These are phyloP conservation scores for Tremella yokohamensis DNA, from an alignment of 768 basidiomycete genomes.

Conservation along the genomic window DNA sequence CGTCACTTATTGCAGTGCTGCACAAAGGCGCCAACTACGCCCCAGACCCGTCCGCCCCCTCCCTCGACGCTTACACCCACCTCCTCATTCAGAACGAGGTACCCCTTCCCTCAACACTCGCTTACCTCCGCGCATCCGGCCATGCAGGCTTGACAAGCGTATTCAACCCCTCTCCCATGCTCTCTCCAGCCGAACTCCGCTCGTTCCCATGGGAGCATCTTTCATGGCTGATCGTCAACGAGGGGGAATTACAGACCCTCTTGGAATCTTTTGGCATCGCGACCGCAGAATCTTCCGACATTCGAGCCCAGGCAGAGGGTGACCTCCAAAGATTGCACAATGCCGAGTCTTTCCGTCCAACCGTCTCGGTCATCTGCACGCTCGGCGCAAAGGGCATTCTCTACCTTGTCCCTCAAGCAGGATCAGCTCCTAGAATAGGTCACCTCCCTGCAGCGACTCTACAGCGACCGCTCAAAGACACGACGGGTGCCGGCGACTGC, in stretches of 20 bases:
- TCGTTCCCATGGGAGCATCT: constrained; percentile 50
- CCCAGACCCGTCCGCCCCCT: constrained; percentile 28
- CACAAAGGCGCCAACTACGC: constrained; percentile 48
- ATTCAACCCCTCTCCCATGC: constrained; percentile 55
- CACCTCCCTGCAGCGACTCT: constrained; percentile 42
- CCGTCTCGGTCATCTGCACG: constrained; percentile 40
- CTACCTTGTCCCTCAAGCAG: constrained; percentile 16
- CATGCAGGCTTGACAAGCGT: constrained; percentile 37
- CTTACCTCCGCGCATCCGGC: constrained; percentile 34
- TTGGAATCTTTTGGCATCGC: constrained; percentile 18
- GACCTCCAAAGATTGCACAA: constrained; percentile 12
- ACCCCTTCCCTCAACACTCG: constrained; percentile 46
- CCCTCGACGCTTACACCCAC: constrained; percentile 47
- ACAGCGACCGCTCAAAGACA: constrained; percentile 38
- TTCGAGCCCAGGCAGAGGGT: not conserved
- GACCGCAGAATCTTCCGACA: not conserved
- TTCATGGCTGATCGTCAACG: constrained; percentile 53
- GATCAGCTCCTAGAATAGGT: constrained; percentile 4
- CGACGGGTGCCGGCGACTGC: constrained; percentile 51
- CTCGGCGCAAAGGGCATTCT: constrained; percentile 43
- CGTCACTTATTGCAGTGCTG: constrained; percentile 34
- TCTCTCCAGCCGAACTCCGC: constrained; percentile 34
- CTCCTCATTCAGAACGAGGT: constrained; percentile 55
- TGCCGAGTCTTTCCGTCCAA: constrained; percentile 8
- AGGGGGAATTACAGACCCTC: constrained; percentile 49